A percentile compares a stretch with the other conserved stretches of the same genome.
phyloP scores from a whole-genome alignment of 352 stramenopile species.

The Peronospora farinosa region DNA sequence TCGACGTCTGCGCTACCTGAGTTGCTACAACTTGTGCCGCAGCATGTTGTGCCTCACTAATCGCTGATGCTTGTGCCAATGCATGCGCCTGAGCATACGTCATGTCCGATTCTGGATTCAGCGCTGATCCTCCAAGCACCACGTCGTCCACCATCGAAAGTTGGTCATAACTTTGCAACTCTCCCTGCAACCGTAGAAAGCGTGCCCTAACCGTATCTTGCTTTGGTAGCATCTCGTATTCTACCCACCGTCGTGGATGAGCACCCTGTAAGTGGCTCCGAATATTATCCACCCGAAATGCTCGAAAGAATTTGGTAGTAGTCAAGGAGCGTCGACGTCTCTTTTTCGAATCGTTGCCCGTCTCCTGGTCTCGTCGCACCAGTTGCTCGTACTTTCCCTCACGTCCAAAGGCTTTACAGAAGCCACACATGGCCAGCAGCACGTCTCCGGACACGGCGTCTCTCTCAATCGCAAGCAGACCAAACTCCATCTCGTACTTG shows the following conservation, averaged over 20 bases:
- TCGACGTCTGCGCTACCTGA: conserved; percentile 7
- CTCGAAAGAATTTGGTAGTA: conserved; percentile 84
- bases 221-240: conserved; percentile 79
- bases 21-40: conserved; percentile 12
- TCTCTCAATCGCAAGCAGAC: conserved; percentile 59
- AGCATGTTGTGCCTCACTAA: conserved; percentile 34
- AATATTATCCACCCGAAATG: conserved; percentile 83
- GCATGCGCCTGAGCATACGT: conserved; percentile 50
- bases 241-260: conserved; percentile 64
- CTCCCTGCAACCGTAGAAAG: conserved; percentile 61
- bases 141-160: conserved; percentile 69
- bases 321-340: conserved; percentile 66
- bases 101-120: conserved; percentile 54
- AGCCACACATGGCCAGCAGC: conserved; percentile 73
- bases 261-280: conserved; percentile 75
- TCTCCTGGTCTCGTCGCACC: conserved; percentile 48
- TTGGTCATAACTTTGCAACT: conserved; percentile 51
- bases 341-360: conserved; percentile 59
- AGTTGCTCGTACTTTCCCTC: conserved; percentile 73
- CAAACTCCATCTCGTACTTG: conserved; percentile 83
- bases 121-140: conserved; percentile 44
- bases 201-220: conserved; percentile 48
- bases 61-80: conserved; percentile 27
- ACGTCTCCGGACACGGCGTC: conserved; percentile 62
- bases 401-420: conserved; percentile 79